Base-by-base conservation (phyloP, 192 early-diverging fungal genomes). In the Podila epigama region DNA sequence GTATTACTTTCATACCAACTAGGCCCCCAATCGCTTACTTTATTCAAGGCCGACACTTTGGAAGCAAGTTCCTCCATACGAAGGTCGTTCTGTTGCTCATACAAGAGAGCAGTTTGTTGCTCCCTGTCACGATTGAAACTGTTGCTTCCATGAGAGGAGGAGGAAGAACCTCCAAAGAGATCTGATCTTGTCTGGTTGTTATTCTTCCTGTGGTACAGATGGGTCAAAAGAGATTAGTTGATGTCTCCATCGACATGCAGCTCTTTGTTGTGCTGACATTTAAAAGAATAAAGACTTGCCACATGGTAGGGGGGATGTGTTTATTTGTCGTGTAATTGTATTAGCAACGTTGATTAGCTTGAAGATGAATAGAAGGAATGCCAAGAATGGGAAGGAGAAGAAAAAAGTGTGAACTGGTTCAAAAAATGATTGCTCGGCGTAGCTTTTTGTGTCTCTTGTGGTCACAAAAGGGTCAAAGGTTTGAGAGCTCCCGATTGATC, bases 31-130 rank as follows among this genome's bases (percentile, higher is more conserved):
- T 39, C 22, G n/a, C 40, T 55, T 82, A 86, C 85, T 56, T 83
- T 84, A 57, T 86, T 86, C 58, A 86, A 55, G 5, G 81, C 85
- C 12, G 85, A 82, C 31, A 86, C 79, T 51, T 86, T 86, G 28
- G 79, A 81, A 48, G 81, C 79, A 18, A 86, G 75, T 32, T 86
- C 85, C 25, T 86, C 68, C 81, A 86, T 81, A 18, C 85, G 70
- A 6, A 83, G 60, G 62, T 86, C 85, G 51, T 86, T 86, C 35
- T 86, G 85, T 40, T 86, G 85, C 61, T 86, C 85, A 68, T 75
- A 84, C 20, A 77, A 50, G 1, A 77, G 50, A 36, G 73, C 52
- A 11, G 73, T 77, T 55, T 77, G 73, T 39, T 77, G 73, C 57
- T 77, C 73, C 44, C 73, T 52, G 12, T 54, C 29, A 13, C 25